A percentile compares a stretch with the other conserved stretches of the same genome.
phyloP scores from a whole-genome alignment of 768 basidiomycete species.

The Lentinula lateritia region DNA sequence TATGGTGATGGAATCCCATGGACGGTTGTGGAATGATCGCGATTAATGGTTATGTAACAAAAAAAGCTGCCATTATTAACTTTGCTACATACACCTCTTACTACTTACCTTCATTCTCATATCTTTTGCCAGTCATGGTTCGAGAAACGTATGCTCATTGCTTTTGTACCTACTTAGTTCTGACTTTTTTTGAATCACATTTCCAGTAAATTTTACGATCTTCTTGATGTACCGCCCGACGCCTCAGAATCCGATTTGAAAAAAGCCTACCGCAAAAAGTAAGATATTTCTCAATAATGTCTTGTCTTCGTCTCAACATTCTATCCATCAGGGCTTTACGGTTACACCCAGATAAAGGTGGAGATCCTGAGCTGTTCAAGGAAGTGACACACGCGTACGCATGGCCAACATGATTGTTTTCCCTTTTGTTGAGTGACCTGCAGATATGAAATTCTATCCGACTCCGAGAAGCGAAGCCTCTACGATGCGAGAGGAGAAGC shows the following conservation, averaged over 20 bases:
- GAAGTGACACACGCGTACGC: slow-evolving; percentile 93
- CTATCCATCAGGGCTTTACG: slow-evolving; percentile 59
- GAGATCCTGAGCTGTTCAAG: slow-evolving; percentile 95
- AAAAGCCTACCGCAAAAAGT: slow-evolving; percentile 96
- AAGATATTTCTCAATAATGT: slow-evolving; percentile 6
- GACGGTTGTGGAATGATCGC: slow-evolving; percentile 7
- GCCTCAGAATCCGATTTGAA: slow-evolving; percentile 85
- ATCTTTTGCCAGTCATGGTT: not conserved
- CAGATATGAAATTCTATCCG: slow-evolving; percentile 92
- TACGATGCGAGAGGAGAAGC: slow-evolving; percentile 95
- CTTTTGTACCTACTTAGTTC: not conserved
- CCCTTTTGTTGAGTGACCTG: not conserved
- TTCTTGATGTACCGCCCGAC: slow-evolving; percentile 77
- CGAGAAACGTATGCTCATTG: slow-evolving; percentile 3
- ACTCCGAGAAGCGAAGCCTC: slow-evolving; percentile 70
- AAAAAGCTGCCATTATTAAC: not conserved
- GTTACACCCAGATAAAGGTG: slow-evolving; percentile 90
- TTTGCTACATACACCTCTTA: not conserved
- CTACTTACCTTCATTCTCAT: not conserved
- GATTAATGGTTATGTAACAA: not conserved
- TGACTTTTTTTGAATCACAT: slow-evolving; percentile 1
- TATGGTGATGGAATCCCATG: not conserved
- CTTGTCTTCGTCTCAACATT: slow-evolving; percentile 4
- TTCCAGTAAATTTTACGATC: slow-evolving; percentile 83
- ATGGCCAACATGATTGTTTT: not conserved